phyloP scores from a whole-genome alignment of 2,329 filamentous ascomycete species.

The Sclerotinia nivalis region DNA sequence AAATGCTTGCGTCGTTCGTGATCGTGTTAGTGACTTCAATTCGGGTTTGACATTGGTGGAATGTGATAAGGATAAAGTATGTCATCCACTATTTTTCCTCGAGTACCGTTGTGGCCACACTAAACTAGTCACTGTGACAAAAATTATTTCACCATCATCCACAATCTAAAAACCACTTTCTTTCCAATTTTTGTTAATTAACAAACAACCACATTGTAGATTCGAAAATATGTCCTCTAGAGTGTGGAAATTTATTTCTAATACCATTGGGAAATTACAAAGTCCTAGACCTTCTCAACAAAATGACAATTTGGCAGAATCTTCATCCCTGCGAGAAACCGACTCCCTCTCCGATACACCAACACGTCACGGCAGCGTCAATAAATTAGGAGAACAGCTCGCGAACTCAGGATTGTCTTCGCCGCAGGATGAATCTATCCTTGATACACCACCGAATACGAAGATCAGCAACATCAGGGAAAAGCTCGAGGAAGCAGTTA shows the following conservation, averaged over 20 bases:
- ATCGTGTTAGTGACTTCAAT: not conserved
- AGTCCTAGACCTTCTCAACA: constrained; percentile 4
- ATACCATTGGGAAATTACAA: constrained; percentile 11
- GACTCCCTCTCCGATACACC: constrained; percentile 4
- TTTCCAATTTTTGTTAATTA: not conserved
- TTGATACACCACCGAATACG: not conserved
- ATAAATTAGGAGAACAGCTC: not conserved
- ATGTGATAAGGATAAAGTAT: not conserved
- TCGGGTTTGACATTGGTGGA: not conserved
- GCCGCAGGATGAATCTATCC: not conserved
- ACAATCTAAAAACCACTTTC: not conserved
- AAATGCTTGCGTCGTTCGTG: not conserved
- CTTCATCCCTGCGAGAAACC: constrained; percentile 1
- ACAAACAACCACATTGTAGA: not conserved
- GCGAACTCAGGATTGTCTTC: not conserved
- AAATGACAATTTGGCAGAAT: not conserved
- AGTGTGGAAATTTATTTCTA: not conserved
- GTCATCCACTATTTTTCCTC: constrained; percentile 2
- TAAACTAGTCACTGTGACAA: constrained; percentile 20
- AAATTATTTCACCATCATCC: constrained; percentile 16
- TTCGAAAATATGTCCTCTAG: not conserved
- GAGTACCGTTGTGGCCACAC: constrained; percentile 10
- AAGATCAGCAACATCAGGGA: not conserved
- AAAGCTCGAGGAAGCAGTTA: not conserved
- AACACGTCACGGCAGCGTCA: constrained; percentile 13